Evolutionary conservation across 805 yeast species (phyloP).

Genomic region (Candida berthetii): DNA sequence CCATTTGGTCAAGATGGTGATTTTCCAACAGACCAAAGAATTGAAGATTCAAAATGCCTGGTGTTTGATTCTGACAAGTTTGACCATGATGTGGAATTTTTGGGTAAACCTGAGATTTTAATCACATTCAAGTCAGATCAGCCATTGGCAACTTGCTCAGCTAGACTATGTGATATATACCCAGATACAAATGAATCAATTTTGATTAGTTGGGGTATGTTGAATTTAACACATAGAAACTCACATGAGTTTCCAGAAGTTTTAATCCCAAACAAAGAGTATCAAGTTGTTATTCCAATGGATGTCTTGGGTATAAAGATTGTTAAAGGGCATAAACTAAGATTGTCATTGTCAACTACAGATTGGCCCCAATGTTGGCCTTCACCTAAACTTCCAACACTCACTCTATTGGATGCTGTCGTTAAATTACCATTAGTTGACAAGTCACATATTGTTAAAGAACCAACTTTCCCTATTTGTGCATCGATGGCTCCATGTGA

Average conservation of each 20-base stretch:
- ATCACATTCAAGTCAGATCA: constrained; percentile 28
- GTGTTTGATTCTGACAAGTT: constrained; percentile 27
- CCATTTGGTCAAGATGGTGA: constrained; percentile 42
- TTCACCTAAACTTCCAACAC: constrained; percentile 30
- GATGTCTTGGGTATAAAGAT: constrained; percentile 35
- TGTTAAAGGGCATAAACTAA: constrained; percentile 29
- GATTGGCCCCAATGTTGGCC: constrained; percentile 49
- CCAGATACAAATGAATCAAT: constrained; percentile 28
- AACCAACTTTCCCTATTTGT: constrained; percentile 20
- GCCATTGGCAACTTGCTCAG: constrained; percentile 32
- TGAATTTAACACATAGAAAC: constrained; percentile 34
- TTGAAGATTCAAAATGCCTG: constrained; percentile 34
- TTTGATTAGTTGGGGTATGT: constrained; percentile 39
- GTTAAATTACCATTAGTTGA: constrained; percentile 24
- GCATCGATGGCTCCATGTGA: constrained; percentile 23
- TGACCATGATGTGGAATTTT: constrained; percentile 17
- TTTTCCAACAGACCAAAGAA: constrained; percentile 37
- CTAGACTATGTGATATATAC: constrained; percentile 33
- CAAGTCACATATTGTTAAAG: constrained; percentile 2
- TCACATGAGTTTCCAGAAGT: constrained; percentile 35
- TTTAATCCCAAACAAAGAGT: constrained; percentile 24
- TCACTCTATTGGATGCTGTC: constrained; percentile 26
- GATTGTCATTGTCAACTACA: constrained; percentile 35
- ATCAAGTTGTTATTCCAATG: constrained; percentile 26
- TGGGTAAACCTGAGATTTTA: constrained; percentile 32